Evolutionary conservation across 805 yeast species (phyloP).

Genomic region (Suhomyces sp.): DNA sequence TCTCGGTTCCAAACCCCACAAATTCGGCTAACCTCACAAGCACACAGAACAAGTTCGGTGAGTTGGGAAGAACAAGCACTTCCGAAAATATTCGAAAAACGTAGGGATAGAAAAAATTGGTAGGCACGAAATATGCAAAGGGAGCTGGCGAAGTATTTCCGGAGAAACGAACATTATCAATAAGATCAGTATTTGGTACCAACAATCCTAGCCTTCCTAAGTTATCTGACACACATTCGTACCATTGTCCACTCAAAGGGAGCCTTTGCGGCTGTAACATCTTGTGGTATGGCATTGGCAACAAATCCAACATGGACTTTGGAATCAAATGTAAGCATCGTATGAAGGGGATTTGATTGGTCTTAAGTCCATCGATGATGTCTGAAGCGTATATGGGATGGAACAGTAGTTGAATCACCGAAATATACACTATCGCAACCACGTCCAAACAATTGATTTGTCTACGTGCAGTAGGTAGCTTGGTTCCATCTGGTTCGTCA

Average conservation of each 20-base stretch:
- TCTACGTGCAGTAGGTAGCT: neutral
- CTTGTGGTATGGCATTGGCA: conserved; percentile 40
- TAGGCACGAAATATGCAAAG: conserved; percentile 11
- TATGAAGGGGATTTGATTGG: conserved; percentile 51
- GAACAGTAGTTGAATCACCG: conserved; percentile 45
- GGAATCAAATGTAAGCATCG: conserved; percentile 44
- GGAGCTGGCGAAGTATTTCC: neutral
- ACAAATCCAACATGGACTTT: conserved; percentile 25
- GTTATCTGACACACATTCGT: conserved; percentile 18
- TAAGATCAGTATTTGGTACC: neutral
- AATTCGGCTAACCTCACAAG: conserved; percentile 1
- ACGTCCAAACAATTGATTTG: conserved; percentile 28
- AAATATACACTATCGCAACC: conserved; percentile 48
- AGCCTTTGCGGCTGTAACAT: conserved; percentile 39
- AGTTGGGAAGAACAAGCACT: conserved; percentile 43
- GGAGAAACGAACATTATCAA: no score
- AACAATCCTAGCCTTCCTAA: conserved; percentile 8
- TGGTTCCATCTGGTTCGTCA: neutral
- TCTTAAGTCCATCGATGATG: conserved; percentile 40
- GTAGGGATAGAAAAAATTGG: conserved; percentile 33
- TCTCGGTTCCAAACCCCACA: neutral
- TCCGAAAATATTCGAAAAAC: conserved; percentile 43
- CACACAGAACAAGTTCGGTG: conserved; percentile 48
- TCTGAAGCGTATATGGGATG: conserved; percentile 53
- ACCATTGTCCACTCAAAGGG: conserved; percentile 40